Base-by-base conservation (phyloP, 2,329 filamentous ascomycete species). In the Curvularia spicifera region DNA sequence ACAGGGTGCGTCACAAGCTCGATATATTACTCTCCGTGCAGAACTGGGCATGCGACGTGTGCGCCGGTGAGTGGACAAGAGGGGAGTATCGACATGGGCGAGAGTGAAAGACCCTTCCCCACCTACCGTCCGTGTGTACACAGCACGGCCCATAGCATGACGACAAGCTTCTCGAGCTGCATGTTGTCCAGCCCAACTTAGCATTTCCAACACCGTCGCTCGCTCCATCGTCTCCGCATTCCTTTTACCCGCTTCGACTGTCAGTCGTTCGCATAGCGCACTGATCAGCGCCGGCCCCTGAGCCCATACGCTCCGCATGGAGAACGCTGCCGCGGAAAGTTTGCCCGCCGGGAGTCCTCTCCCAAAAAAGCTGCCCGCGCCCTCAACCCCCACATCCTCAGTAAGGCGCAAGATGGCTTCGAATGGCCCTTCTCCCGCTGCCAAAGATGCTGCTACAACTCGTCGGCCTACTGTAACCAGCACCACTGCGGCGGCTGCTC, bases 361-460 rank as follows among this genome's bases (percentile, higher is more conserved):
- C 55, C 54, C 54, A 48, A 59, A 62, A 54, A 64, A 62, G 58
- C 51, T 65, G 61, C 65, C 69, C 49, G 60, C 66, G 22, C 64
- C 68, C 43, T 64, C 69, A 5, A 65, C 71, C 53, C 67, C 71
- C n/a, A 65, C 72, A 28, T 67, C 70, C 33, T 63, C 68, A 31
- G 52, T 72, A 57, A 69, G 68, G 42, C 70, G 73, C 58, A 75
- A 69, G 55, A 76, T 74, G 72, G 69, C 73, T 49, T 71, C 74
- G 18, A 68, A 67, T 53, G 67, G 67, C n/a, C 59, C 69, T 26
- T 61, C 67, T 13, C 59, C 70, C 6, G 57, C 64, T 28, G 64
- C 68, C 50, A 75, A 73, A 61, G 73, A 76, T 20, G 46, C 59
- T 18, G 59, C 67, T 2, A 63, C 72, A 24, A 69, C 74, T 5